A percentile compares a stretch with the other conserved stretches of the same genome.
Conservation (phyloP, 2,329 filamentous ascomycete species). For the Colletotrichum shisoi region DNA sequence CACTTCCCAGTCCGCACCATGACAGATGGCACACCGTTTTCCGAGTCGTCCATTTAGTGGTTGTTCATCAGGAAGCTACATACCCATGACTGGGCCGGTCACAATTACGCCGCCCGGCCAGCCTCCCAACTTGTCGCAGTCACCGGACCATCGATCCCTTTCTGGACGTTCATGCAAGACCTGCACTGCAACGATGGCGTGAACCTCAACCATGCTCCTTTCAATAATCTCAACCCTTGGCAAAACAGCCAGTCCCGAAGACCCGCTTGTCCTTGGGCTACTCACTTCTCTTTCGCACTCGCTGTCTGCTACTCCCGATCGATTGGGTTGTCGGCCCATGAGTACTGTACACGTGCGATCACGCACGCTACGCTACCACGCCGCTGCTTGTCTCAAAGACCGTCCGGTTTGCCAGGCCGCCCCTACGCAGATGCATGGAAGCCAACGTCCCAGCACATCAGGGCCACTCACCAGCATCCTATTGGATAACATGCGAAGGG, state of each 20-base stretch:
- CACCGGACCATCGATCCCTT: background rate
- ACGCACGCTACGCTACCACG: background rate
- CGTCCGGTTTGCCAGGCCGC: background rate
- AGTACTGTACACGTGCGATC: conserved; percentile 10
- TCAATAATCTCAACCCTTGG: conserved; percentile 2
- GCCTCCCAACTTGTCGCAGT: conserved; percentile 22
- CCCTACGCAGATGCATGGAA: conserved; percentile 2
- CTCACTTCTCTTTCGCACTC: conserved; percentile 9
- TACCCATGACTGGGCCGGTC: conserved; percentile 3
- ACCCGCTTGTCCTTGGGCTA: conserved; percentile 2
- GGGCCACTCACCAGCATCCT: conserved; percentile 6
- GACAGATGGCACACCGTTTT: conserved; percentile 4
- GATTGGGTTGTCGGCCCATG: background rate
- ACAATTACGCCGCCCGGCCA: conserved; percentile 10
- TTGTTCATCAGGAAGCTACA: background rate
- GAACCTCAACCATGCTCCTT: conserved; percentile 9
- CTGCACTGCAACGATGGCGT: conserved; percentile 34
- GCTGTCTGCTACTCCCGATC: background rate
- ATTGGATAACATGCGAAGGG: conserved; percentile 9
- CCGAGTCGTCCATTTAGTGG: background rate
- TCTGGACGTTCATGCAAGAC: conserved; percentile 2
- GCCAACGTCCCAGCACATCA: conserved; percentile 2
- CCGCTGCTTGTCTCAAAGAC: background rate
- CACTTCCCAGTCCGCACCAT: background rate
- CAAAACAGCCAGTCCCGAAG: conserved; percentile 2